Evolutionary conservation across 768 basidiomycete species (phyloP).

Genomic region (Gautieria morchelliformis): DNA sequence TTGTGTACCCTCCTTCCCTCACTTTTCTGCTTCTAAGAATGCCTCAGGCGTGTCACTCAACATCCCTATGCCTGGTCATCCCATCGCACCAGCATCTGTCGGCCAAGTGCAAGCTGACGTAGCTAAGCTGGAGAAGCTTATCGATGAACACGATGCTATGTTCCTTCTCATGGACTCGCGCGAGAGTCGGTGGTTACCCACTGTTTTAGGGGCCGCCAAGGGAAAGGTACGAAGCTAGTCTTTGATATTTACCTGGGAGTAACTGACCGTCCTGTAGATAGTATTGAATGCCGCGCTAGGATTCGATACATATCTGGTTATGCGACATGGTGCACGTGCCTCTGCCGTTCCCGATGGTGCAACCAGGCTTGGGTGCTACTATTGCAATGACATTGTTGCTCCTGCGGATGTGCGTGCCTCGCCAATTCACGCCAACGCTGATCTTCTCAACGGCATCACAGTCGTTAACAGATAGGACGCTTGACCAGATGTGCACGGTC

Average conservation of each 20-base stretch:
- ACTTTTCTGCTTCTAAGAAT: constrained; percentile 40
- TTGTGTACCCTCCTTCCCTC: background rate
- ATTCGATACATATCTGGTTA: constrained; percentile 93
- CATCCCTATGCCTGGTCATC: constrained; percentile 98
- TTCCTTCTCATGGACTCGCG: constrained; percentile 98
- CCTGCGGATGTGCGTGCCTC: constrained; percentile 69
- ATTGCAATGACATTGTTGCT: constrained; percentile 96
- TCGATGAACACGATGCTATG: constrained; percentile 81
- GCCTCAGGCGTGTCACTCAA: constrained; percentile 68
- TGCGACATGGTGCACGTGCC: constrained; percentile 80
- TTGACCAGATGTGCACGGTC: constrained; percentile 99
- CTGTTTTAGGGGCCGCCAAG: constrained; percentile 74
- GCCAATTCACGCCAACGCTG: background rate
- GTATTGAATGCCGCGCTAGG: constrained; percentile 92
- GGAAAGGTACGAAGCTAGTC: constrained; percentile 49
- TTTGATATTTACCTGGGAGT: background rate
- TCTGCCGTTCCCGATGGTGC: constrained; percentile 19
- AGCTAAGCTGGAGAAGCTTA: constrained; percentile 58
- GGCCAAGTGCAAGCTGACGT: constrained; percentile 61
- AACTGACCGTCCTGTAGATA: constrained; percentile 37
- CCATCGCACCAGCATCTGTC: constrained; percentile 52
- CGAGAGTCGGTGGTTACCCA: constrained; percentile 94
- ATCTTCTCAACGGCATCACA: constrained; percentile 14
- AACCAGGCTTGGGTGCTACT: constrained; percentile 80
- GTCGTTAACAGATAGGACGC: constrained; percentile 78